Evolutionary conservation across 2,329 filamentous ascomycete genomes (phyloP).

Genomic region (Calonectria honghensis): DNA sequence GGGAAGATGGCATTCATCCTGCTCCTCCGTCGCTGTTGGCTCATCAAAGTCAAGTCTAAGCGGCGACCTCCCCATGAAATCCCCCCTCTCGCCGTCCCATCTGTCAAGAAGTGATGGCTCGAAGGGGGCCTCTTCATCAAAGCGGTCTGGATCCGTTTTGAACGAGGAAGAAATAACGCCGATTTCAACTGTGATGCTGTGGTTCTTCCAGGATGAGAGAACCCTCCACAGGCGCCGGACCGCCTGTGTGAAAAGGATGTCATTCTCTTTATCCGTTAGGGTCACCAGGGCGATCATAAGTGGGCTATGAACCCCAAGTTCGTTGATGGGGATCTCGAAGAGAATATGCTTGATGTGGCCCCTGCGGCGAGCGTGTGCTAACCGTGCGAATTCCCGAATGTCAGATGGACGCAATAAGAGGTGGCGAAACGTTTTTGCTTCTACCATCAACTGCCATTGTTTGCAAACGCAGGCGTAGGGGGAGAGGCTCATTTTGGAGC

Average conservation of each 20-base stretch:
- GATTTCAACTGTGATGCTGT: constrained; percentile 39
- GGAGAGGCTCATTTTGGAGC: background rate
- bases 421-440: constrained; percentile 30
- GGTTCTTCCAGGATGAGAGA: constrained; percentile 35
- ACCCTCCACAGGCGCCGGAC: constrained; percentile 30
- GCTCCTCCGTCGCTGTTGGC: constrained; percentile 7
- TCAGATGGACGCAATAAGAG: constrained; percentile 16
- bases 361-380: too few species aligned
- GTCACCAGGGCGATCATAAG: too few species aligned
- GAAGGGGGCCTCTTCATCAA: background rate
- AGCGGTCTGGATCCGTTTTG: background rate
- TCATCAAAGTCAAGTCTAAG: constrained; percentile 19
- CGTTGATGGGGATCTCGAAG: too few species aligned
- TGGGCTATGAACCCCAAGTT: too few species aligned
- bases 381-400: too few species aligned
- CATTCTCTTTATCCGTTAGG: too few species aligned
- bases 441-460: constrained; percentile 32
- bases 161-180: constrained; percentile 33
- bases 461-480: constrained; percentile 36
- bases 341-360: too few species aligned
- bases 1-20: constrained; percentile 7
- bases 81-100: constrained; percentile 27
- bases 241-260: too few species aligned
- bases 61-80: constrained; percentile 14
- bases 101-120: background rate